A percentile compares a stretch with the other conserved stretches of the same genome.
These are phyloP conservation scores for Oenanthe sinensis DNA, from an alignment of 129 eudicot species.

Conservation along the genomic window DNA sequence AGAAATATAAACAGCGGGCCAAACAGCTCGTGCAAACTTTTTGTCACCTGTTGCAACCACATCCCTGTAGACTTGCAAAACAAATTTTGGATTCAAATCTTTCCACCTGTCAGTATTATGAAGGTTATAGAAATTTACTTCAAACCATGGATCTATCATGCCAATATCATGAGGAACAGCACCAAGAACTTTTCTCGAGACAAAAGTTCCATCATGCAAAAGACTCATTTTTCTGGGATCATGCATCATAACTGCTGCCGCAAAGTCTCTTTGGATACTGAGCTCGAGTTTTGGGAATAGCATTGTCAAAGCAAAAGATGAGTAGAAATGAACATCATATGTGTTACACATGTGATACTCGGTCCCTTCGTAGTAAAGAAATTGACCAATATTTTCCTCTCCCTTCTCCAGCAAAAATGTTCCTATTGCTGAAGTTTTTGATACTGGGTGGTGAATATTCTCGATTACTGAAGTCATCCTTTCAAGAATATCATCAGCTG, in stretches of 20 bases:
- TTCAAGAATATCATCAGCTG: slow-evolving; percentile 38
- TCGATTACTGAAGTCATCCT: slow-evolving; percentile 36
- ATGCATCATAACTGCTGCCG: slow-evolving; percentile 61
- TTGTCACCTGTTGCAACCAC: slow-evolving; percentile 50
- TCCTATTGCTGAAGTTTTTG: slow-evolving; percentile 37
- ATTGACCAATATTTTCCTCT: slow-evolving; percentile 61
- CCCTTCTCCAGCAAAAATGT: slow-evolving; percentile 42
- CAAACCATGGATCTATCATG: slow-evolving; percentile 61
- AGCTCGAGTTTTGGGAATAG: slow-evolving; percentile 58
- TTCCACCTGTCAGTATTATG: slow-evolving; percentile 61
- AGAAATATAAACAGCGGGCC: slow-evolving; percentile 66
- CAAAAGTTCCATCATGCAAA: slow-evolving; percentile 37
- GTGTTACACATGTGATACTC: slow-evolving; percentile 64
- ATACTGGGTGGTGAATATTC: slow-evolving; percentile 28
- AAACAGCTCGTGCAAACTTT: slow-evolving; percentile 50
- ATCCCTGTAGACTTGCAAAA: slow-evolving; percentile 54
- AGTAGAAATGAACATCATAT: slow-evolving; percentile 60
- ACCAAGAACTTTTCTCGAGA: slow-evolving; percentile 47
- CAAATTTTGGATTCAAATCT: slow-evolving; percentile 63
- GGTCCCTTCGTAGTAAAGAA: slow-evolving; percentile 50
- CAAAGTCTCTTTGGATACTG: slow-evolving; percentile 61
- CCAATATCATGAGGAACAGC: slow-evolving; percentile 76
- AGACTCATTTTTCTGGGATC: slow-evolving; percentile 43
- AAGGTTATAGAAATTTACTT: slow-evolving; percentile 44
- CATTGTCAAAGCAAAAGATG: slow-evolving; percentile 48